These are phyloP conservation scores for Penicillium goetzii DNA, from an alignment of 495 filamentous ascomycete species.

Conservation along the genomic window DNA sequence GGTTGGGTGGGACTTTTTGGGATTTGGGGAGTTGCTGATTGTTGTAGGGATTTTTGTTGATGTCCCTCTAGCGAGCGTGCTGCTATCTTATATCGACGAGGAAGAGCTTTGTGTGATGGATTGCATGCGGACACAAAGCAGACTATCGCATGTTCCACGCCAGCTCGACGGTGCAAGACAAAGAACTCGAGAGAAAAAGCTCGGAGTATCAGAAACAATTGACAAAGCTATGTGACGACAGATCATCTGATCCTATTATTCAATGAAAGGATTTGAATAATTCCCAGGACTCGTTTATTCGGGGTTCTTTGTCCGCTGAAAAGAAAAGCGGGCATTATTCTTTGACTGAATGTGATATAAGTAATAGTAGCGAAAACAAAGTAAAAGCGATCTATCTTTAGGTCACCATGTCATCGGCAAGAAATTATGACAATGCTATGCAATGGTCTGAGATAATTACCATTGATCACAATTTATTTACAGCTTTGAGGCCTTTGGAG, in stretches of 20 bases:
- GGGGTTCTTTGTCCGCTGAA: background rate
- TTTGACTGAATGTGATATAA: background rate
- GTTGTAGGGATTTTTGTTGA: background rate
- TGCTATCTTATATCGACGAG: background rate
- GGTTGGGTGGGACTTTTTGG: background rate
- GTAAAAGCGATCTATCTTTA: background rate
- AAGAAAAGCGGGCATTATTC: background rate
- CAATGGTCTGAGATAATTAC: background rate
- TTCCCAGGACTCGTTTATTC: background rate
- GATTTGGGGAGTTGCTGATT: background rate
- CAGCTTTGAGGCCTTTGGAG: constrained; percentile 32
- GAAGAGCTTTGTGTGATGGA: background rate
- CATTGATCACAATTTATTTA: constrained; percentile 17
- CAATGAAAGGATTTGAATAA: background rate
- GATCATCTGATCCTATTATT: background rate
- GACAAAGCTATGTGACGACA: background rate
- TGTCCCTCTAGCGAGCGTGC: background rate
- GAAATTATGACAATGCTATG: background rate
- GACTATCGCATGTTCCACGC: background rate
- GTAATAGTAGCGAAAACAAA: background rate
- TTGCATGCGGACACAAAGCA: background rate
- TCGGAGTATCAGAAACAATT: background rate
- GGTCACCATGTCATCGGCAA: background rate
- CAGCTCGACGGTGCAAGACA: background rate
- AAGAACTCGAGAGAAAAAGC: background rate